These are phyloP conservation scores for Paramarasmius palmivorus DNA, from an alignment of 1,284 basidiomycete genomes.

Conservation along the genomic window DNA sequence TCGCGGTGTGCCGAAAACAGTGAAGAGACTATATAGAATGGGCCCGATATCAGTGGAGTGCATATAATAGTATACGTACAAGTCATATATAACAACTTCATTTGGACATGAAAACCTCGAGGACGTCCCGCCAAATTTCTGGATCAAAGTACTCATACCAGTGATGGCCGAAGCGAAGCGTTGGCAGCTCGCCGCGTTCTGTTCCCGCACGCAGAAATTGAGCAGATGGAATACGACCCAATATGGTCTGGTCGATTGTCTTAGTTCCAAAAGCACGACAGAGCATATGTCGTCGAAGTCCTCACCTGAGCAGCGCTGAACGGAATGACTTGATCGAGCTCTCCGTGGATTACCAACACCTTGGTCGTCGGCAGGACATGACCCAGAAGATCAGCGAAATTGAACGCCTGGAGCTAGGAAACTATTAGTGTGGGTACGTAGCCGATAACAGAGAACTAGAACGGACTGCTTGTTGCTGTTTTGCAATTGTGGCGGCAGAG, in stretches of 20 bases:
- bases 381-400: conserved; percentile 32
- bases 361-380: conserved; percentile 30
- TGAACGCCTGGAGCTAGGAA: conserved; percentile 31
- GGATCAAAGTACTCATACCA: conserved; percentile 49
- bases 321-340: conserved; percentile 39
- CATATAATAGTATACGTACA: no score
- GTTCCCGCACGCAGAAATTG: conserved; percentile 32
- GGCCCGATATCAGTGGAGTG: no score
- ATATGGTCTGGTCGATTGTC: conserved; percentile 14
- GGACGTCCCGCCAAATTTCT: conserved; percentile 39
- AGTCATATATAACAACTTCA: no score
- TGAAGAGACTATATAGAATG: no score
- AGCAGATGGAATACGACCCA: conserved; percentile 38
- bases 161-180: conserved; percentile 40
- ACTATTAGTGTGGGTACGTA: background rate
- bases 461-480: conserved; percentile 34
- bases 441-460: background rate
- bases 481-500: conserved; percentile 24
- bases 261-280: background rate
- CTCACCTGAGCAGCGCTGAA: conserved; percentile 31
- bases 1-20: conserved; percentile 71
- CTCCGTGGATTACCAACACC: conserved; percentile 43
- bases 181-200: conserved; percentile 36
- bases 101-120: conserved; percentile 33
- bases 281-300: conserved; percentile 11